Conservation (phyloP, 495 filamentous ascomycete genomes). For the Saxispiralis lemnorum region DNA sequence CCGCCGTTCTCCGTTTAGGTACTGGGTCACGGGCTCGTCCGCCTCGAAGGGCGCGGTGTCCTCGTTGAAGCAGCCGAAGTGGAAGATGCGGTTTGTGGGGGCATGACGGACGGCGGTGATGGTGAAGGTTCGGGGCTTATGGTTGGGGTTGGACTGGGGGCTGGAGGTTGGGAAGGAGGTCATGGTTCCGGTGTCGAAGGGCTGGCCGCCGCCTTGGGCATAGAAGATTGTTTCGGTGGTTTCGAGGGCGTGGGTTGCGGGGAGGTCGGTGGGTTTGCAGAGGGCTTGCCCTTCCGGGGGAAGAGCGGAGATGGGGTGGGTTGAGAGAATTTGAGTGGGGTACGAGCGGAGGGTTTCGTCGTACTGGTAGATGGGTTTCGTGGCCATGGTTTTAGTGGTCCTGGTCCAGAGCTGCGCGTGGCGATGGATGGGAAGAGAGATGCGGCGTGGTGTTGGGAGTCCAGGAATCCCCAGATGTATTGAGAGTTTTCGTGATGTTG, state of each 20-base stretch:
- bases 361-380: conserved; percentile 23
- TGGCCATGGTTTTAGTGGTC: background rate
- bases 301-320: conserved; percentile 29
- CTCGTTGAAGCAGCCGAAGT: conserved; percentile 32
- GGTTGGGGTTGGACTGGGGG: conserved; percentile 28
- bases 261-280: conserved; percentile 31
- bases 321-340: conserved; percentile 27
- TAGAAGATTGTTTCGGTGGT: conserved; percentile 44
- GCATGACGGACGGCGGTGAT: background rate
- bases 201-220: conserved; percentile 46
- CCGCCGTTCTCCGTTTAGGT: conserved; percentile 35
- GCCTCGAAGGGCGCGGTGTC: conserved; percentile 18
- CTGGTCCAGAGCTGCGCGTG: too few species aligned
- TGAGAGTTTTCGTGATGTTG: too few species aligned
- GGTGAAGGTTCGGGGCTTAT: conserved; percentile 15
- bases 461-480: too few species aligned
- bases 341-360: conserved; percentile 32
- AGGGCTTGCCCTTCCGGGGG: conserved; percentile 29
- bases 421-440: too few species aligned
- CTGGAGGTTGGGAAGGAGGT: conserved; percentile 29
- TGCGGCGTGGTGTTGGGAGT: too few species aligned
- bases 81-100: conserved; percentile 7
- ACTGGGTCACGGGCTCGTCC: conserved; percentile 29
- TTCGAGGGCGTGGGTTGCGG: conserved; percentile 32
- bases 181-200: conserved; percentile 38